Conservation (phyloP, 495 filamentous ascomycete genomes). For the Eremomyces bilateralis region DNA sequence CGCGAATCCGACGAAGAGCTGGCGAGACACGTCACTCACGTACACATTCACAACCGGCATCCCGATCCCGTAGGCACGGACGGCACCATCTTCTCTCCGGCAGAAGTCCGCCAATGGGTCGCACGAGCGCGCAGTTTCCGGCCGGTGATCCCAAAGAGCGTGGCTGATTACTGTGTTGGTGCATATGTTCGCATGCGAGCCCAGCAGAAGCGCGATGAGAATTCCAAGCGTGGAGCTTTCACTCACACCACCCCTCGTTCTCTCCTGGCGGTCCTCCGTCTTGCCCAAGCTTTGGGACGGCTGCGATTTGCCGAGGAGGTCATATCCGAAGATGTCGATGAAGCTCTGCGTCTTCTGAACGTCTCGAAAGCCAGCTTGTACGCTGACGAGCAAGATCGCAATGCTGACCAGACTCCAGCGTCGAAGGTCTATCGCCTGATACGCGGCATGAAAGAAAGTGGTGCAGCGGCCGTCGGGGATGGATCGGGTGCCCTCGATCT, state of each 20-base stretch:
- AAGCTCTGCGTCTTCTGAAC: slow-evolving; percentile 75
- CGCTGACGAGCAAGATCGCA: slow-evolving; percentile 28
- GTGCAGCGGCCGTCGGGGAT: slow-evolving; percentile 52
- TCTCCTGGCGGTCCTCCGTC: slow-evolving; percentile 72
- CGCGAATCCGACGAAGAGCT: slow-evolving; percentile 79
- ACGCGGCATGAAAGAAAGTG: slow-evolving; percentile 59
- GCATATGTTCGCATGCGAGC: slow-evolving; percentile 86
- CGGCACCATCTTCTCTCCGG: slow-evolving; percentile 46
- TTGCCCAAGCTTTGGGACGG: slow-evolving; percentile 87
- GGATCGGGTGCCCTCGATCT: slow-evolving; percentile 64
- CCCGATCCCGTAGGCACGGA: slow-evolving; percentile 43
- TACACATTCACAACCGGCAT: slow-evolving; percentile 92
- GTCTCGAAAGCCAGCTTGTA: slow-evolving; percentile 76
- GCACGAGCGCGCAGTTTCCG: slow-evolving; percentile 78
- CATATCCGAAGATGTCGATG: slow-evolving; percentile 81
- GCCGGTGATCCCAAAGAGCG: slow-evolving; percentile 56
- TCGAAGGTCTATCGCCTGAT: slow-evolving; percentile 90
- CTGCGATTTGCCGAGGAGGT: slow-evolving; percentile 69
- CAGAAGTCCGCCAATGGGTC: slow-evolving; percentile 87
- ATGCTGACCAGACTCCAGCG: slow-evolving; percentile 54
- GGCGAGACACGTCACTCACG: slow-evolving; percentile 87
- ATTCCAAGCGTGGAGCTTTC: slow-evolving; percentile 69
- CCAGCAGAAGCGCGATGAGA: slow-evolving; percentile 72
- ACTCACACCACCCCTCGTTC: slow-evolving; percentile 85
- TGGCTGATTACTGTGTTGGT: slow-evolving; percentile 89